A percentile compares a stretch with the other conserved stretches of the same genome.
phyloP scores from a whole-genome alignment of 2,329 filamentous ascomycete genomes.

The Colletotrichum higginsianum region DNA sequence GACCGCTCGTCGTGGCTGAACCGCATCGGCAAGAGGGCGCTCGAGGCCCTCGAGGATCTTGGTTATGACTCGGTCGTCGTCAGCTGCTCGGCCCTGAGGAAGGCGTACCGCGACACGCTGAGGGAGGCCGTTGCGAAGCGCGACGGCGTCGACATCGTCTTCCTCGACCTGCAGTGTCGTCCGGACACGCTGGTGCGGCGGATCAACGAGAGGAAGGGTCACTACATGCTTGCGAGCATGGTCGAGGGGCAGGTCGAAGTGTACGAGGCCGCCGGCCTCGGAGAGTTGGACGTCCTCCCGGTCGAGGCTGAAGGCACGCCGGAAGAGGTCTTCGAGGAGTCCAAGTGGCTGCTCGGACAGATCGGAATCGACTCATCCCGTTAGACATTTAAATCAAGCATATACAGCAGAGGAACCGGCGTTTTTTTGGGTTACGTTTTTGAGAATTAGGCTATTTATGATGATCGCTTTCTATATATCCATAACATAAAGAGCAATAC shows the following conservation, averaged over 20 bases:
- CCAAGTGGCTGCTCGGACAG: constrained; percentile 43
- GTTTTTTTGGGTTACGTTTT: background rate
- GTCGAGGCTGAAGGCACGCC: constrained; percentile 43
- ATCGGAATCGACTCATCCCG: constrained; percentile 1
- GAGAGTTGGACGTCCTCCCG: constrained; percentile 55
- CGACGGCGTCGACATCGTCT: constrained; percentile 46
- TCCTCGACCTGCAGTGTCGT: constrained; percentile 55
- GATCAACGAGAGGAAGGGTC: constrained; percentile 47
- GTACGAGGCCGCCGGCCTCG: constrained; percentile 47
- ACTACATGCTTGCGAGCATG: constrained; percentile 56
- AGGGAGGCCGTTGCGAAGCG: constrained; percentile 42
- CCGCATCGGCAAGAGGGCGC: constrained; percentile 45
- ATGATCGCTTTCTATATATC: background rate
- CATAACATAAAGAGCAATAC: background rate
- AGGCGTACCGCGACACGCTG: constrained; percentile 52
- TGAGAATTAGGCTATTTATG: background rate
- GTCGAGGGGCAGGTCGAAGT: constrained; percentile 52
- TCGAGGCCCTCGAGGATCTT: constrained; percentile 48
- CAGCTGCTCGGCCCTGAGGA: constrained; percentile 57
- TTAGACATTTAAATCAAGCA: background rate
- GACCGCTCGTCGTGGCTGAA: constrained; percentile 52
- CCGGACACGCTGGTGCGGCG: constrained; percentile 50
- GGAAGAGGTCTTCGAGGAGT: constrained; percentile 42
- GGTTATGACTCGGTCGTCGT: constrained; percentile 50
- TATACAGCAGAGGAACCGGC: background rate